These are phyloP conservation scores for Halophytophthora batemanensis DNA, from an alignment of 352 stramenopile genomes.

Conservation along the genomic window DNA sequence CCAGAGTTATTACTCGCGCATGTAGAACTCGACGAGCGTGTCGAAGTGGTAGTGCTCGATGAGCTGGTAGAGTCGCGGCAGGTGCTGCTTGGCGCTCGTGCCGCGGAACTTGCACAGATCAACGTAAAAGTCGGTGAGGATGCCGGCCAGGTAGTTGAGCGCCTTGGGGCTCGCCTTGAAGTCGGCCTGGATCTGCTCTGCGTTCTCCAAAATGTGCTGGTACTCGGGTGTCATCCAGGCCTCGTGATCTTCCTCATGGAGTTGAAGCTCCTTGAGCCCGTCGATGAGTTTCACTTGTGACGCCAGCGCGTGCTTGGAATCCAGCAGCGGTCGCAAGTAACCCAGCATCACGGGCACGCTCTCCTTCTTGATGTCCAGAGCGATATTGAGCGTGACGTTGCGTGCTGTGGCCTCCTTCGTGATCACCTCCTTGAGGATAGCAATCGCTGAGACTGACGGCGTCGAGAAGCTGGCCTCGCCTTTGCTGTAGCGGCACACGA, in stretches of 20 bases:
- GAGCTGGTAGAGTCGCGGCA: slow-evolving; percentile 65
- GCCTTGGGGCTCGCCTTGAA: slow-evolving; percentile 69
- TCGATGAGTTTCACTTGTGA: slow-evolving; percentile 83
- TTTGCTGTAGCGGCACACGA: slow-evolving; percentile 77
- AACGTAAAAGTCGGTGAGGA: slow-evolving; percentile 84
- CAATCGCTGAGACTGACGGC: slow-evolving; percentile 76
- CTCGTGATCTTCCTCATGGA: slow-evolving; percentile 70
- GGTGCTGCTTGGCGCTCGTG: slow-evolving; percentile 70
- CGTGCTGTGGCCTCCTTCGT: slow-evolving; percentile 78
- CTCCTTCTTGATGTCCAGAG: slow-evolving; percentile 79
- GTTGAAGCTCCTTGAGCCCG: slow-evolving; percentile 79
- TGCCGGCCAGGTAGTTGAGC: slow-evolving; percentile 75
- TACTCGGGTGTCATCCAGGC: slow-evolving; percentile 83
- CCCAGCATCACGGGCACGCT: slow-evolving; percentile 67
- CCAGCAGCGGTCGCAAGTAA: slow-evolving; percentile 60
- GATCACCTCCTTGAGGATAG: slow-evolving; percentile 84
- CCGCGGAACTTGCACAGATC: slow-evolving; percentile 85
- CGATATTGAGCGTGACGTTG: slow-evolving; percentile 78
- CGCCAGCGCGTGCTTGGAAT: slow-evolving; percentile 66
- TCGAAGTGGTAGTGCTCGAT: slow-evolving; percentile 85
- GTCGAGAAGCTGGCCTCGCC: slow-evolving; percentile 73
- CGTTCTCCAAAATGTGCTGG: slow-evolving; percentile 62
- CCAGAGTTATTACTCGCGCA: slow-evolving; percentile 58
- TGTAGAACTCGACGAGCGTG: slow-evolving; percentile 73
- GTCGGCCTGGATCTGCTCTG: slow-evolving; percentile 64